Conservation (phyloP, 2,329 filamentous ascomycete species). For the Xylaria sp. region DNA sequence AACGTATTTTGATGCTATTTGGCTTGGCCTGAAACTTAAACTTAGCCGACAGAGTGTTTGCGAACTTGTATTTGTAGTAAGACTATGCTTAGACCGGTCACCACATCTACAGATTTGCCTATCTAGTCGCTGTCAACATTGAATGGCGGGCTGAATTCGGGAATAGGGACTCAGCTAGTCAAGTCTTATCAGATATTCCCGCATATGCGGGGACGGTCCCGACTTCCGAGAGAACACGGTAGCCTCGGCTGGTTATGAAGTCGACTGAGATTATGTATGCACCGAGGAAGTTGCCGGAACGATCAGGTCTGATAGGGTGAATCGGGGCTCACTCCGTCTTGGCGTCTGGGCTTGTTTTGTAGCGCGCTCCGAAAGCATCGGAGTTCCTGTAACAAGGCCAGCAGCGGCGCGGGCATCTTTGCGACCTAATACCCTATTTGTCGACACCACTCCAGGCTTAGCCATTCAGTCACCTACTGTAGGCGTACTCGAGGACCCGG, state of each 20-base stretch:
- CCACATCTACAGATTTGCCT: too few relatives aligned
- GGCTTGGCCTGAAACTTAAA: not conserved
- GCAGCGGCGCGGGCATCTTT: too few relatives aligned
- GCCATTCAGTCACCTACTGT: too few relatives aligned
- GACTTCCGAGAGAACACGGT: not conserved
- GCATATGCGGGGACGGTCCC: constrained; percentile 5
- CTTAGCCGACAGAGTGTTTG: not conserved
- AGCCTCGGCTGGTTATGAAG: not conserved
- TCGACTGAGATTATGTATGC: not conserved
- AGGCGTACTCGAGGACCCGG: too few relatives aligned
- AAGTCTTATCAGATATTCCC: not conserved
- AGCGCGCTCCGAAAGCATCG: constrained; percentile 1
- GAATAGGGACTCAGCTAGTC: not conserved
- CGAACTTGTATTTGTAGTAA: not conserved
- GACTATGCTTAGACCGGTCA: not conserved
- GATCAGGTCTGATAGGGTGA: not conserved
- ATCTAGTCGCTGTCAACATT: not conserved
- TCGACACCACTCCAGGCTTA: too few relatives aligned
- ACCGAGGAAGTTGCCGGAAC: not conserved
- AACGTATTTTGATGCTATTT: not conserved
- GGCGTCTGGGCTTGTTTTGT: constrained; percentile 8
- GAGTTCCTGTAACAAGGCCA: not conserved
- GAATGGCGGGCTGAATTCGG: not conserved
- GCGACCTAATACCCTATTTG: too few relatives aligned
- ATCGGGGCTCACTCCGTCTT: constrained; percentile 16